Percentiles rank a stretch among this genome's conserved stretches.
phyloP scores from a whole-genome alignment of 2,329 filamentous ascomycete genomes.

The Fusarium brevicatenulatum region DNA sequence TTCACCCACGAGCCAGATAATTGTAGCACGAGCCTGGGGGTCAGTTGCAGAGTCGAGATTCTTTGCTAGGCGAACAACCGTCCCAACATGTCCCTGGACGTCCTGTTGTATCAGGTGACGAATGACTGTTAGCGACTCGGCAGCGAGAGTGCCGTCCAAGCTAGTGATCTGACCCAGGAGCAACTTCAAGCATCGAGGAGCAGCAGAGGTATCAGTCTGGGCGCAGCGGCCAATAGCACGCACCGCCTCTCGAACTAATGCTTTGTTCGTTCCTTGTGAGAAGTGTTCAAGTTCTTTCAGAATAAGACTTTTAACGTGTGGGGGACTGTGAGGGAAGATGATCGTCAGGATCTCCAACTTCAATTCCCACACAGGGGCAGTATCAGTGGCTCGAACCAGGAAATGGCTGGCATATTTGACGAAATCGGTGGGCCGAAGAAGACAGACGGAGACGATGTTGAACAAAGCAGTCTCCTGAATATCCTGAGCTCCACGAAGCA shows the following conservation, averaged over 20 bases:
- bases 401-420: conserved; percentile 91
- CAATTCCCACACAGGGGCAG: conserved; percentile 84
- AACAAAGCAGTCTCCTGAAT: conserved; percentile 90
- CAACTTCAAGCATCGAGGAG: conserved; percentile 82
- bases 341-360: conserved; percentile 93
- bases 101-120: conserved; percentile 95
- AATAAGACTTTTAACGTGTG: conserved; percentile 83
- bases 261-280: conserved; percentile 76
- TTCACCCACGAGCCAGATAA: conserved; percentile 97
- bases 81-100: conserved; percentile 80
- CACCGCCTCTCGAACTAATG: conserved; percentile 87
- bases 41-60: conserved; percentile 90
- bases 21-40: conserved; percentile 88
- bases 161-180: conserved; percentile 89
- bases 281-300: conserved; percentile 96
- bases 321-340: conserved; percentile 84
- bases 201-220: conserved; percentile 76
- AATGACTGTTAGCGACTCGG: conserved; percentile 93
- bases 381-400: conserved; percentile 81
- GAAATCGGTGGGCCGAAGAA: conserved; percentile 80
- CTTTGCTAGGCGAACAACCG: conserved; percentile 88
- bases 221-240: conserved; percentile 94
- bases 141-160: conserved; percentile 86
- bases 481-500: conserved; percentile 85
- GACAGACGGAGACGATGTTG: conserved; percentile 93